phyloP scores from a whole-genome alignment of 805 yeast genomes.

The Teunomyces tritomae region DNA sequence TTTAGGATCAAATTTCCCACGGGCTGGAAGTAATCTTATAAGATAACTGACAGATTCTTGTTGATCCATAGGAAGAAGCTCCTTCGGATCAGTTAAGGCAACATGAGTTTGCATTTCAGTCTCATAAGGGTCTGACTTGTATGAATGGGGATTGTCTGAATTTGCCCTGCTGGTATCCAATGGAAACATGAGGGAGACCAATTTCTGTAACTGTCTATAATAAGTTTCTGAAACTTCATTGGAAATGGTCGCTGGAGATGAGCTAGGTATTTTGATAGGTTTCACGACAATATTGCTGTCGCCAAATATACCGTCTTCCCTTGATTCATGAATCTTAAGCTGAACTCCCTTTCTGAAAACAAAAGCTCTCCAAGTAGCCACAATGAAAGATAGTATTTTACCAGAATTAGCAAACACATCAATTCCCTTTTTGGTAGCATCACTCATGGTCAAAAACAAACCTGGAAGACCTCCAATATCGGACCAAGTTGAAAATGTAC shows the following conservation, averaged over 20 bases:
- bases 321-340: constrained; percentile 35
- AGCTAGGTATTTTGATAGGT: constrained; percentile 29
- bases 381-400: constrained; percentile 43
- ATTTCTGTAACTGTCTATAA: constrained; percentile 25
- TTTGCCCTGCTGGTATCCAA: constrained; percentile 41
- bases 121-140: constrained; percentile 36
- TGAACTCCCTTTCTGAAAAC: constrained; percentile 75
- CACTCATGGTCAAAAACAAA: constrained; percentile 73
- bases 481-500: constrained; percentile 65
- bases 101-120: constrained; percentile 40
- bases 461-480: constrained; percentile 95
- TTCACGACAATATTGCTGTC: constrained; percentile 39
- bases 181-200: constrained; percentile 59
- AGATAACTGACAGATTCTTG: constrained; percentile 62
- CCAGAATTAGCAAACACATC: constrained; percentile 48
- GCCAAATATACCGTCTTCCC: constrained; percentile 27
- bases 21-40: constrained; percentile 58
- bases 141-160: constrained; percentile 34
- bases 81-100: constrained; percentile 23
- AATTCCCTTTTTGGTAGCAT: constrained; percentile 62
- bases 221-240: not conserved
- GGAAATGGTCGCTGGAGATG: not conserved
- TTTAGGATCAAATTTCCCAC: constrained; percentile 73
- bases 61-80: constrained; percentile 23
- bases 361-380: constrained; percentile 83